A percentile compares a stretch with the other conserved stretches of the same genome.
Evolutionary conservation across 768 basidiomycete genomes (phyloP).

Genomic region (Lactarius hengduanensis): DNA sequence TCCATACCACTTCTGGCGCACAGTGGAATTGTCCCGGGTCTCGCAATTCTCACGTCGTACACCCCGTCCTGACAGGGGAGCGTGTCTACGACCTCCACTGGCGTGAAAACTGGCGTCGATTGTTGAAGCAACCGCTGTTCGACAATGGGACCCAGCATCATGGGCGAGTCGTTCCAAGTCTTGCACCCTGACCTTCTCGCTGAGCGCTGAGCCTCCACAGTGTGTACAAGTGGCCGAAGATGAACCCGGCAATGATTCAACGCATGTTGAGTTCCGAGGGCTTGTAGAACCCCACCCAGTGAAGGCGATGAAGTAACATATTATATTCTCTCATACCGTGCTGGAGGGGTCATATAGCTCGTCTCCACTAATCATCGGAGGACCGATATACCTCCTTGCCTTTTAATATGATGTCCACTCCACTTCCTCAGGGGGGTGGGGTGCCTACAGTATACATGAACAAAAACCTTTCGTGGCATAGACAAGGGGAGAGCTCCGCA

Average conservation of each 20-base stretch:
- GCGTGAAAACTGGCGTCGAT: slow-evolving; percentile 28
- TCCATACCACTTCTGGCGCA: not conserved
- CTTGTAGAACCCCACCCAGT: not conserved
- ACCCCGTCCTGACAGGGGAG: slow-evolving; percentile 18
- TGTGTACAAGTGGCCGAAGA: slow-evolving; percentile 28
- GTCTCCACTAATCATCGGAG: not conserved
- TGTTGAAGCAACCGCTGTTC: slow-evolving; percentile 20
- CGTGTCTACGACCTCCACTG: slow-evolving; percentile 30
- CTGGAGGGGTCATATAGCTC: not conserved
- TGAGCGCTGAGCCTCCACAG: not conserved
- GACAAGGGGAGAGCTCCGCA: slow-evolving; percentile 26
- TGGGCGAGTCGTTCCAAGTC: slow-evolving; percentile 11
- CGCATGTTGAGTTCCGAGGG: slow-evolving; percentile 14
- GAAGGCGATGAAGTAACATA: not conserved
- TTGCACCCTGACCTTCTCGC: not conserved
- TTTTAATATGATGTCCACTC: not conserved
- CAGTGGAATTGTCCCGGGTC: not conserved
- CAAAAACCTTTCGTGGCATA: not conserved
- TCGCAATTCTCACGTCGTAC: not conserved
- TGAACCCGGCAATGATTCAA: slow-evolving; percentile 27
- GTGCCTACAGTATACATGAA: slow-evolving; percentile 1
- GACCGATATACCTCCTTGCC: not conserved
- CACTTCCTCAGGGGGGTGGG: slow-evolving; percentile 10
- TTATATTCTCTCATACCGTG: not conserved
- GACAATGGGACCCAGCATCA: not conserved